A percentile compares a stretch with the other conserved stretches of the same genome.
phyloP scores from a whole-genome alignment of 1,284 basidiomycete species.

The Flammula alnicola region DNA sequence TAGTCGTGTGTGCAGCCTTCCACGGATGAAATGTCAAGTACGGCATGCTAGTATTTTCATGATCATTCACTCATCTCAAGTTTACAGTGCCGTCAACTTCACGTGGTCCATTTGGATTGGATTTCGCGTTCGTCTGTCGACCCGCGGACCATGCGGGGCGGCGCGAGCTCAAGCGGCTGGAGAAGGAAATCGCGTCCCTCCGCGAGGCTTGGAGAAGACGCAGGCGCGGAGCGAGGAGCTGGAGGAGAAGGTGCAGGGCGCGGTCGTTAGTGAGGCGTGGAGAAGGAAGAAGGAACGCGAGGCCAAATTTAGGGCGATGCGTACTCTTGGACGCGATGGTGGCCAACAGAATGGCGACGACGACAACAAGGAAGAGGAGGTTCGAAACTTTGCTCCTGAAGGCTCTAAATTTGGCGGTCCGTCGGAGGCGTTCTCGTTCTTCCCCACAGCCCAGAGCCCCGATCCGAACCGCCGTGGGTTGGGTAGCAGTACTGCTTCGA shows the following conservation, averaged over 20 bases:
- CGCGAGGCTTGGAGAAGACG: conserved; percentile 76
- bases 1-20: too few relatives aligned
- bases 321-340: conserved; percentile 34
- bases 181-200: conserved; percentile 75
- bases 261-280: conserved; percentile 50
- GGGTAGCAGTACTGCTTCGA: conserved; percentile 1
- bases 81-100: too few relatives aligned
- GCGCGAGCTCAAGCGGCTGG: conserved; percentile 69
- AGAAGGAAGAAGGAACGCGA: conserved; percentile 62
- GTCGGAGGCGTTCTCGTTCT: conserved; percentile 29
- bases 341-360: conserved; percentile 30
- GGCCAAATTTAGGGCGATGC: conserved; percentile 53
- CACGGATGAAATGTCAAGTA: too few relatives aligned
- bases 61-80: too few relatives aligned
- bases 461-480: conserved; percentile 10
- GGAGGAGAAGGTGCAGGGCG: conserved; percentile 61
- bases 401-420: conserved; percentile 43
- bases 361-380: conserved; percentile 33
- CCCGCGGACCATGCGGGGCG: conserved; percentile 71
- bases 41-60: too few relatives aligned
- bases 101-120: too few relatives aligned
- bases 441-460: conserved; percentile 25
- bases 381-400: conserved; percentile 68
- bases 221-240: conserved; percentile 70
- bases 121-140: too few relatives aligned